phyloP scores from a whole-genome alignment of 345 rosid genomes.

The Pistacia atlantica region DNA sequence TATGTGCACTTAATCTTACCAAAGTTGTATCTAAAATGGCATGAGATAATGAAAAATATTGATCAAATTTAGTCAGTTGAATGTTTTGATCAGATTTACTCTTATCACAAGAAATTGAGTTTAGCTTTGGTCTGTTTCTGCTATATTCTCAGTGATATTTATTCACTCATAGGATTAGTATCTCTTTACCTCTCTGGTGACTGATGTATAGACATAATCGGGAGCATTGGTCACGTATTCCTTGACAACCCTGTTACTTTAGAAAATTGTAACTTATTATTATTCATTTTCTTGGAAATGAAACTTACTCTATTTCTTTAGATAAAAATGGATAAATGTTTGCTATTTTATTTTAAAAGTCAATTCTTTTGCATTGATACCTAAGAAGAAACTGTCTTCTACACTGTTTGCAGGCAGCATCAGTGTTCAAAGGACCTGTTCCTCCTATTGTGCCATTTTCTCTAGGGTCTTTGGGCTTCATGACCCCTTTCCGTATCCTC shows the following conservation, averaged over 20 bases:
- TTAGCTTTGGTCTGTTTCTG: not conserved
- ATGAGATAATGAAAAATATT: conserved; percentile 6
- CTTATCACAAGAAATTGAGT: not conserved
- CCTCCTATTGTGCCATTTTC: conserved; percentile 97
- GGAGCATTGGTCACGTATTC: no score
- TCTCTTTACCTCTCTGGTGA: no score
- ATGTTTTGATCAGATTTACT: not conserved
- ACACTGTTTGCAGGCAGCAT: conserved; percentile 74
- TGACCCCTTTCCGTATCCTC: conserved; percentile 99
- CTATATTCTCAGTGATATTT: not conserved
- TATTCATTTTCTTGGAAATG: not conserved
- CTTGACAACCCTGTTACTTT: not conserved
- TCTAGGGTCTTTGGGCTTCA: conserved; percentile 96
- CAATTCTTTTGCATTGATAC: conserved; percentile 12
- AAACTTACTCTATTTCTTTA: not conserved
- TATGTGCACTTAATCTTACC: conserved; percentile 35
- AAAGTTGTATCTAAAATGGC: not conserved
- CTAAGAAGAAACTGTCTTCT: conserved; percentile 14
- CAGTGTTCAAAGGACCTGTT: conserved; percentile 98
- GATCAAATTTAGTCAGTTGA: conserved; percentile 5
- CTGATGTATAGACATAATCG: no score
- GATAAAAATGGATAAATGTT: not conserved
- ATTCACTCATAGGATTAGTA: not conserved
- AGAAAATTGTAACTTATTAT: not conserved
- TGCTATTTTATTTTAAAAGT: not conserved